phyloP scores from a whole-genome alignment of 2,329 filamentous ascomycete genomes.

The Fusarium transvaalense region DNA sequence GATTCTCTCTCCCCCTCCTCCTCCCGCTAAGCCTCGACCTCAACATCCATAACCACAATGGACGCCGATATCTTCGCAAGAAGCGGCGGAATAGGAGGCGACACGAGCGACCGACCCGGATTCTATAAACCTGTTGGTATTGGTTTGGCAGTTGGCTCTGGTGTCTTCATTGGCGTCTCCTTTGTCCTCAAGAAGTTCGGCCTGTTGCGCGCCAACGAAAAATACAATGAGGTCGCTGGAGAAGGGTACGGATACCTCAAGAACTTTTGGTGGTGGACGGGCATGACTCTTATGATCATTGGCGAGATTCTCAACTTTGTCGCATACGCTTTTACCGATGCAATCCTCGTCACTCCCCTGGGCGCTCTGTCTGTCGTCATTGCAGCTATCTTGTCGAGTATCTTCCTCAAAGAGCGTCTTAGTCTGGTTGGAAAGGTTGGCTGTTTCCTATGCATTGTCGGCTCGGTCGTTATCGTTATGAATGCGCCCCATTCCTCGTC shows the following conservation, averaged over 20 bases:
- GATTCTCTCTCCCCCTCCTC: conserved; percentile 11
- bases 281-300: conserved; percentile 97
- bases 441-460: conserved; percentile 94
- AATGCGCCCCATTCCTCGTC: conserved; percentile 91
- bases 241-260: conserved; percentile 98
- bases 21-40: conserved; percentile 4
- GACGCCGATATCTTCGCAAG: conserved; percentile 44
- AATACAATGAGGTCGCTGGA: conserved; percentile 95
- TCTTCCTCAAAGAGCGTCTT: conserved; percentile 94
- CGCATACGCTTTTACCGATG: conserved; percentile 96
- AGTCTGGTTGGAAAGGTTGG: conserved; percentile 97
- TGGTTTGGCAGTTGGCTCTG: conserved; percentile 85
- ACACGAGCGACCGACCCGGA: conserved; percentile 56
- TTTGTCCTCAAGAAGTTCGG: conserved; percentile 97
- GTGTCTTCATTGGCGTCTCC: conserved; percentile 91
- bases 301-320: conserved; percentile 98
- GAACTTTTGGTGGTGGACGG: conserved; percentile 93
- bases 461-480: conserved; percentile 92
- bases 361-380: conserved; percentile 94
- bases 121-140: conserved; percentile 90
- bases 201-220: conserved; percentile 90
- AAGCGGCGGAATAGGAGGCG: conserved; percentile 34
- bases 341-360: conserved; percentile 92
- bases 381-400: conserved; percentile 88
- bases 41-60: conserved; percentile 34